phyloP scores from a whole-genome alignment of 139 green algal species.

The Ulvella scutata region DNA sequence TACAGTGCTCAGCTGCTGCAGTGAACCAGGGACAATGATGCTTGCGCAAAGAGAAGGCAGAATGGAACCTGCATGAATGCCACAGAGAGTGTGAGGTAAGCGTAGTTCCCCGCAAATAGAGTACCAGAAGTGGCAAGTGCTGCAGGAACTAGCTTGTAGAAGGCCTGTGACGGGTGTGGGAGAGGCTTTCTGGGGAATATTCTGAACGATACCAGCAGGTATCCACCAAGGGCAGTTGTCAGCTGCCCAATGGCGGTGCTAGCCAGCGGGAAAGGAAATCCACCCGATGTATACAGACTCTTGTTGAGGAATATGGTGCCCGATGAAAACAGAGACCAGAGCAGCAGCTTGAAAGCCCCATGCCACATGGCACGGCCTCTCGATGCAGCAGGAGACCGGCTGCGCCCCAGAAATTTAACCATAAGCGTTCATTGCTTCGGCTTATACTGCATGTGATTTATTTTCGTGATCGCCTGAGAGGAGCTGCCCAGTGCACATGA shows the following conservation, averaged over 20 bases:
- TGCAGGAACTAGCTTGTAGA: neutral
- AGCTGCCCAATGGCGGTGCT: neutral
- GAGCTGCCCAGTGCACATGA: neutral
- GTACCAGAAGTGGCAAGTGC: conserved; percentile 10
- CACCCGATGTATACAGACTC: conserved; percentile 24
- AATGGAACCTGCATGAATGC: conserved; percentile 44
- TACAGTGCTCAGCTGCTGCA: neutral
- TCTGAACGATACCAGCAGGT: neutral
- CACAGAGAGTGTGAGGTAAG: conserved; percentile 46
- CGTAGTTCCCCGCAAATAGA: conserved; percentile 38
- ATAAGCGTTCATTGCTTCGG: no score
- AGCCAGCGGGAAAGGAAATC: conserved; percentile 30
- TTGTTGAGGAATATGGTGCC: conserved; percentile 55
- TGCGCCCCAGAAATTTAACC: neutral
- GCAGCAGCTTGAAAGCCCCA: conserved; percentile 5
- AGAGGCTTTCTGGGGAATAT: neutral
- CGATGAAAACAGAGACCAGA: conserved; percentile 32
- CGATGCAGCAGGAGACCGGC: neutral
- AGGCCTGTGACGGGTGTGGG: neutral
- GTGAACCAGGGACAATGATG: neutral
- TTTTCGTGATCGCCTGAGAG: no score
- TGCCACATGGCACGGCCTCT: no score
- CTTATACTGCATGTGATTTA: no score
- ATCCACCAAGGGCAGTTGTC: no score
- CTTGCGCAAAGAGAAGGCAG: neutral